A percentile compares a stretch with the other conserved stretches of the same genome.
Conservation (phyloP, 2,329 filamentous ascomycete species). For the Trichoderma sp. region DNA sequence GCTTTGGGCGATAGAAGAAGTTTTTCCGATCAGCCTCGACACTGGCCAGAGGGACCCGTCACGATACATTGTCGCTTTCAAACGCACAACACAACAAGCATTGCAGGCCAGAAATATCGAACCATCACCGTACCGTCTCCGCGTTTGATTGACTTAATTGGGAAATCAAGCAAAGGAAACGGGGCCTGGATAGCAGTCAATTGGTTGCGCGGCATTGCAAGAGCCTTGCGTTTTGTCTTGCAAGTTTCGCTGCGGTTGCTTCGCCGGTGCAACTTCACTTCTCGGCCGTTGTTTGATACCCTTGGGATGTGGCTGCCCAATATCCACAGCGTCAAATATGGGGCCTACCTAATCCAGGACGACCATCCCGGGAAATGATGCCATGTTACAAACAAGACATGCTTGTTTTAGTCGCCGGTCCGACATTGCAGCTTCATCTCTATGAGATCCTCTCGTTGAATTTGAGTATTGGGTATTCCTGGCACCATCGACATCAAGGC, state of each 20-base stretch:
- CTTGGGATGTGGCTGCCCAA: background rate
- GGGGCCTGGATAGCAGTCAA: background rate
- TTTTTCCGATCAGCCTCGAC: constrained; percentile 22
- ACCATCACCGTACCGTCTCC: background rate
- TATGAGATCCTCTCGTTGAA: background rate
- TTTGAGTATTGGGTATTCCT: background rate
- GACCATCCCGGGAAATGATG: constrained; percentile 7
- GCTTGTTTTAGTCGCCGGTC: background rate
- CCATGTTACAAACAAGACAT: background rate
- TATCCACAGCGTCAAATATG: constrained; percentile 26
- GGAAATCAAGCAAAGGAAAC: background rate
- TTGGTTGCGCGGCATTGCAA: background rate
- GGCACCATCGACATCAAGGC: background rate
- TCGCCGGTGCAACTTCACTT: background rate
- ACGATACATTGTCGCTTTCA: constrained; percentile 7
- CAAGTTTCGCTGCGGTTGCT: background rate
- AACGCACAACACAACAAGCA: constrained; percentile 2
- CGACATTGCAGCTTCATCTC: background rate
- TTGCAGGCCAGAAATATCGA: constrained; percentile 3
- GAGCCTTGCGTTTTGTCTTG: too few relatives aligned
- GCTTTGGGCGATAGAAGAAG: constrained; percentile 15
- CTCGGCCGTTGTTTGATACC: constrained; percentile 13
- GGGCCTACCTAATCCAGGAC: constrained; percentile 3
- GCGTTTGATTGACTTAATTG: background rate
- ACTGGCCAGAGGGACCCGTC: constrained; percentile 10